Evolutionary conservation across 2,329 filamentous ascomycete species (phyloP).

Genomic region (Leptographium radiaticola): DNA sequence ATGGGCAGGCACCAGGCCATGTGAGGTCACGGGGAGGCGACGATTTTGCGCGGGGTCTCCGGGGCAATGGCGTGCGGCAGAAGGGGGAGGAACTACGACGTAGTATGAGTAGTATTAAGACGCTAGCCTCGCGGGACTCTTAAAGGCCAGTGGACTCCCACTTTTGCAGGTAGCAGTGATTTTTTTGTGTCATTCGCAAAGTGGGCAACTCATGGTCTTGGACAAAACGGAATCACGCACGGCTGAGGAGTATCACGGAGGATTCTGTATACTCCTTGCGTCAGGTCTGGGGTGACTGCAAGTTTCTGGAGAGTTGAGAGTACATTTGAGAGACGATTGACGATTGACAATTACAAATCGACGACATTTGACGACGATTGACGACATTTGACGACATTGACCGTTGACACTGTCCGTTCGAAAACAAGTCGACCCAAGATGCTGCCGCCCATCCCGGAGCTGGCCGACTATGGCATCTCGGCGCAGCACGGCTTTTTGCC

Average conservation of each 20-base stretch:
- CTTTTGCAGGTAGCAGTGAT: neutral
- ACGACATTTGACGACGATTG: no score
- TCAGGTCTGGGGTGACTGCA: conserved; percentile 29
- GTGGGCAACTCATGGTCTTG: conserved; percentile 20
- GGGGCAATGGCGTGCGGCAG: no score
- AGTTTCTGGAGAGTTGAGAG: no score
- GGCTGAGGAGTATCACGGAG: conserved; percentile 51
- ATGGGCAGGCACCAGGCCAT: no score
- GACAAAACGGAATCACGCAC: conserved; percentile 27
- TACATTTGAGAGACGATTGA: no score
- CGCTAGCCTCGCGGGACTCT: neutral
- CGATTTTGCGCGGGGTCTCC: no score
- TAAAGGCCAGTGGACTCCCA: neutral
- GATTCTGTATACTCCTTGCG: conserved; percentile 51
- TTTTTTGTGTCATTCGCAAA: neutral
- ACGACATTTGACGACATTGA: no score
- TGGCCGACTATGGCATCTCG: conserved; percentile 71
- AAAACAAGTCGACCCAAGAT: conserved; percentile 18
- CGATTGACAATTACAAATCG: neutral
- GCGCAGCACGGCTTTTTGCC: conserved; percentile 77
- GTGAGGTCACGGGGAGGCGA: no score
- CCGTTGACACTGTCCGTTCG: no score
- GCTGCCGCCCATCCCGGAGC: conserved; percentile 47
- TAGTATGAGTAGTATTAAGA: no score
- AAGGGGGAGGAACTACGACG: no score